Conservation (phyloP, 2,329 filamentous ascomycete species). For the Xylariomycetidae sp. region DNA sequence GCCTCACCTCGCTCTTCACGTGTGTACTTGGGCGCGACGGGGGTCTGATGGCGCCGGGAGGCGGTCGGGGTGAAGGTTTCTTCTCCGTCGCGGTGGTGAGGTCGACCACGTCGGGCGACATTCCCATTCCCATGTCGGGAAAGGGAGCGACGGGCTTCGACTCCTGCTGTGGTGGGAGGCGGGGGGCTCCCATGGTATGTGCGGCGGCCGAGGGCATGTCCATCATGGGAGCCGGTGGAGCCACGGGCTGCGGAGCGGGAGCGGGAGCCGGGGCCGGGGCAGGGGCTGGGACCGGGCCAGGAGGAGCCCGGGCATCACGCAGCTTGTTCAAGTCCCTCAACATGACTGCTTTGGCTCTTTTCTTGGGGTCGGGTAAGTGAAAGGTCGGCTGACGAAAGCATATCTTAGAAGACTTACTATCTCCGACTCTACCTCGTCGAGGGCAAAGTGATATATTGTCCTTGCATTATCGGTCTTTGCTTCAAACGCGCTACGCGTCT, state of each 20-base stretch:
- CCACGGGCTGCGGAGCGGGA: slow-evolving; percentile 15
- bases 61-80: slow-evolving; percentile 22
- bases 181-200: slow-evolving; percentile 21
- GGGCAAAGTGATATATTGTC: slow-evolving; percentile 44
- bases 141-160: slow-evolving; percentile 47
- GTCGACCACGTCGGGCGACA: slow-evolving; percentile 27
- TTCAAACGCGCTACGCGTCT: slow-evolving; percentile 28
- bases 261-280: slow-evolving; percentile 14
- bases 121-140: slow-evolving; percentile 52
- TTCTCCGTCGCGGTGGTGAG: slow-evolving; percentile 21
- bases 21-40: slow-evolving; percentile 12
- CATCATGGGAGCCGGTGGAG: slow-evolving; percentile 26
- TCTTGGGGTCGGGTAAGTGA: slow-evolving; percentile 24
- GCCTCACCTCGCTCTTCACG: slow-evolving; percentile 24
- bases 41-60: slow-evolving; percentile 16
- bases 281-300: slow-evolving; percentile 10
- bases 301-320: slow-evolving; percentile 24
- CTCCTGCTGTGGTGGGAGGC: slow-evolving; percentile 30
- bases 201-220: slow-evolving; percentile 30
- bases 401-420: too few species aligned
- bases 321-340: slow-evolving; percentile 47
- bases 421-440: slow-evolving; percentile 54
- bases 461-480: slow-evolving; percentile 44
- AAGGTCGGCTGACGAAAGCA: too few species aligned
- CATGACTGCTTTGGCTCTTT: slow-evolving; percentile 50